These are phyloP conservation scores for Cocos nucifera DNA, from an alignment of 176 grass and related monocot genomes.

Conservation along the genomic window DNA sequence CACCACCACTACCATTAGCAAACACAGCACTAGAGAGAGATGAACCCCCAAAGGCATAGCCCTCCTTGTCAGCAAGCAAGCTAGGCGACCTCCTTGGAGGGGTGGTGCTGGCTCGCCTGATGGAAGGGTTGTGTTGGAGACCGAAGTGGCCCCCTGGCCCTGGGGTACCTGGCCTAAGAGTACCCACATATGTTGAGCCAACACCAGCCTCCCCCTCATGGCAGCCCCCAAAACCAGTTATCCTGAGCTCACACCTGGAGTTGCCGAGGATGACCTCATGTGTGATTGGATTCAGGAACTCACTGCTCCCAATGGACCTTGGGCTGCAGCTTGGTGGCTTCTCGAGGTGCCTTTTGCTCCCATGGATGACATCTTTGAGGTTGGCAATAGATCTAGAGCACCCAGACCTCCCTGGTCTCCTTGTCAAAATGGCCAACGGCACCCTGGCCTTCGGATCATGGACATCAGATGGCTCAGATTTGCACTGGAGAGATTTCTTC, in stretches of 20 bases:
- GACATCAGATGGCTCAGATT: conserved; percentile 72
- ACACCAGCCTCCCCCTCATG: conserved; percentile 3
- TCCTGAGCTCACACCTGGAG: conserved; percentile 88
- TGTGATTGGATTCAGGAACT: conserved; percentile 94
- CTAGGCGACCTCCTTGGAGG: conserved; percentile 66
- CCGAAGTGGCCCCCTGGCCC: conserved; percentile 60
- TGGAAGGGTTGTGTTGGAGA: conserved; percentile 37
- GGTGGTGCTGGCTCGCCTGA: conserved; percentile 32
- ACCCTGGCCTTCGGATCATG: conserved; percentile 58
- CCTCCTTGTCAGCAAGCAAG: conserved; percentile 36
- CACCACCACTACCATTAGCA: conserved; percentile 1
- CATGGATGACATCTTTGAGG: conserved; percentile 92
- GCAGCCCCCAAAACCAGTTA: conserved; percentile 46
- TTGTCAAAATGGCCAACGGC: conserved; percentile 50
- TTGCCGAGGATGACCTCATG: conserved; percentile 96
- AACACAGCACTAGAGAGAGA: conserved; percentile 8
- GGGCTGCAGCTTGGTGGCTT: conserved; percentile 77
- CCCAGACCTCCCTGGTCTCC: conserved; percentile 50
- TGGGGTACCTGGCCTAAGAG: conserved; percentile 70
- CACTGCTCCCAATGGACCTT: conserved; percentile 89
- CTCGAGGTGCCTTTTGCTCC: conserved; percentile 87
- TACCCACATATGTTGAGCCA: conserved; percentile 66
- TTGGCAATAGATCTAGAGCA: conserved; percentile 93
- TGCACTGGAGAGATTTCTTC: conserved; percentile 90
- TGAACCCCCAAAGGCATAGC: not conserved